phyloP scores from a whole-genome alignment of 345 rosid species.

The Lepidium africanum region DNA sequence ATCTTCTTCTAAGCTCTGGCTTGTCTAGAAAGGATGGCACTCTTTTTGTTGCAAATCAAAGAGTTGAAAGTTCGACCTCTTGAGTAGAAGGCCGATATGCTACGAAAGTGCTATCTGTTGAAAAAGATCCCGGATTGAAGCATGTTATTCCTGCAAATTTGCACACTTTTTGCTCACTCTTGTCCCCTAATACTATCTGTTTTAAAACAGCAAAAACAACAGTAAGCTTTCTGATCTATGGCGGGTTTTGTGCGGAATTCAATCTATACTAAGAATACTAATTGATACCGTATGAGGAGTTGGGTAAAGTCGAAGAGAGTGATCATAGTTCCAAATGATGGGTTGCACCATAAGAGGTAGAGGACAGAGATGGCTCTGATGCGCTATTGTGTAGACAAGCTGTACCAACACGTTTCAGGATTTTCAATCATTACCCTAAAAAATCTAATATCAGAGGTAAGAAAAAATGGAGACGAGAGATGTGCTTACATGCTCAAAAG shows the following conservation, averaged over 20 bases:
- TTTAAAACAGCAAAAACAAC: background rate
- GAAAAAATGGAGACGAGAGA: conserved; percentile 2
- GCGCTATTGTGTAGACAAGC: conserved; percentile 92
- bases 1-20: background rate
- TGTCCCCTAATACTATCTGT: conserved; percentile 84
- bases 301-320: conserved; percentile 83
- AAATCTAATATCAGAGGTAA: background rate
- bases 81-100: conserved; percentile 75
- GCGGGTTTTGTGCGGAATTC: background rate
- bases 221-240: background rate
- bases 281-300: conserved; percentile 71
- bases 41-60: conserved; percentile 26
- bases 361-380: conserved; percentile 95
- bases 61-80: conserved; percentile 74
- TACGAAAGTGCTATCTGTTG: conserved; percentile 63
- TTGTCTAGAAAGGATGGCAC: background rate
- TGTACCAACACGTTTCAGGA: conserved; percentile 32
- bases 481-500: conserved; percentile 65
- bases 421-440: background rate
- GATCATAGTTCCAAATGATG: conserved; percentile 93
- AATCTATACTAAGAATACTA: background rate
- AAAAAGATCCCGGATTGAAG: conserved; percentile 88
- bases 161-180: conserved; percentile 75
- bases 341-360: conserved; percentile 89
- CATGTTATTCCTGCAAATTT: conserved; percentile 72